Percentiles rank a stretch among this genome's conserved stretches.
Evolutionary conservation across 108 stramenopile species (phyloP).

Genomic region (Pseudonitzschia pungens): DNA sequence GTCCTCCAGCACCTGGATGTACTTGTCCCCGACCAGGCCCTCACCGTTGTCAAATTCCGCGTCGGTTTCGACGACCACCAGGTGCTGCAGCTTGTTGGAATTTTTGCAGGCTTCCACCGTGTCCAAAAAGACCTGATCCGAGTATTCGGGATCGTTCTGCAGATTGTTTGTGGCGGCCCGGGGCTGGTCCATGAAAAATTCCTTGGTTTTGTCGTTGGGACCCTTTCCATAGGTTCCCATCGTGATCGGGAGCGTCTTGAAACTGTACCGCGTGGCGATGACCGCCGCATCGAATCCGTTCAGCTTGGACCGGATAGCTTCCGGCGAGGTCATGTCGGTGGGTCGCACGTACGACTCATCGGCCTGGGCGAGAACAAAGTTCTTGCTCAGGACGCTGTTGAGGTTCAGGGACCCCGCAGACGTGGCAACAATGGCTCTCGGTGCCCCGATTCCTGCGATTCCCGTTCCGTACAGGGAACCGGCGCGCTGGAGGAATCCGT

Average conservation of each 20-base stretch:
- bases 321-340: constrained; percentile 51
- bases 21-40: constrained; percentile 23
- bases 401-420: constrained; percentile 46
- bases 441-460: constrained; percentile 46
- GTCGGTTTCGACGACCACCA: constrained; percentile 67
- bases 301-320: constrained; percentile 49
- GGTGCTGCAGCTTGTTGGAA: constrained; percentile 45
- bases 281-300: constrained; percentile 62
- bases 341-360: constrained; percentile 67
- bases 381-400: constrained; percentile 54
- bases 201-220: constrained; percentile 76
- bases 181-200: constrained; percentile 73
- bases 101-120: constrained; percentile 53
- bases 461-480: constrained; percentile 76
- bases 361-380: constrained; percentile 70
- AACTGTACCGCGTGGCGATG: constrained; percentile 52
- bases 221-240: constrained; percentile 61
- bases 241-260: constrained; percentile 63
- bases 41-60: constrained; percentile 27
- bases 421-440: constrained; percentile 63
- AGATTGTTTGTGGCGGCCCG: constrained; percentile 20
- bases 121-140: constrained; percentile 39
- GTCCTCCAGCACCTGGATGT: constrained; percentile 48
- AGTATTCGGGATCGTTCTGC: constrained; percentile 26
- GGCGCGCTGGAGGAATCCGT: constrained; percentile 80